Base-by-base conservation (phyloP, 306 rosid species). In the Glycine latifolia region DNA sequence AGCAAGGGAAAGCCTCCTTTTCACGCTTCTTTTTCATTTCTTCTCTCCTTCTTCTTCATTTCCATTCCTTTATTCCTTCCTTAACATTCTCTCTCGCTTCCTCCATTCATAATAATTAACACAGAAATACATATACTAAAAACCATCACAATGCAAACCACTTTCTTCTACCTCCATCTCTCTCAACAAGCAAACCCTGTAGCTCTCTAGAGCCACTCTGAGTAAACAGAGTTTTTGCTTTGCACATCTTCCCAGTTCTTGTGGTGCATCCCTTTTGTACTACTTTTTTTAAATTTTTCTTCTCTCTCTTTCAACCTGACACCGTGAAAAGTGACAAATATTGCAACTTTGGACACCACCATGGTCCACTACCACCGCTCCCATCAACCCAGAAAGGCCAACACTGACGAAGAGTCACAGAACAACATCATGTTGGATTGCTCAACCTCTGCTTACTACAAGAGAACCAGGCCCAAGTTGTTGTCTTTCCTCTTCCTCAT, bases 281-380 rank as follows among this genome's bases (percentile, higher is more conserved):
- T 47, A 37, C 41, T 14, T 8, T 3, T 35, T 20, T 20, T 20
- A 20, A 20, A 20, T 20, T 20, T 1, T 20, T 20, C 8, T n/a
- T n/a, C 8, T 41, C 8, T 11, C 12, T 50, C 69, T 47, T 1
- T 39, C 8, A 49, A 16, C 11, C 56, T 69, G 16, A 9, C 73
- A 14, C 9, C 31, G 31, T 7, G 1, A 26, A 44, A 17, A 63
- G 77, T 65, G 16, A 39, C 15, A 87, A 81, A 66, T 41, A 15
- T 1, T 33, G 62, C 69, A 4, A 20, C 56, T 69, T 70, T 70
- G 33, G 59, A 26, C 31, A 26, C 31, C 67, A 17, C 63, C 12
- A 95, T 93, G 99, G 94, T 90, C 16, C 85, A 85, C 44, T 67
- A 89, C 10, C 87, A 85, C n/a, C 88, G 97, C 15, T 77, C 78